Evolutionary conservation across 1,139 yeast genomes (phyloP), one percentile per base, ranked within the genome.

Genomic region (Taiozyma sp.): DNA sequence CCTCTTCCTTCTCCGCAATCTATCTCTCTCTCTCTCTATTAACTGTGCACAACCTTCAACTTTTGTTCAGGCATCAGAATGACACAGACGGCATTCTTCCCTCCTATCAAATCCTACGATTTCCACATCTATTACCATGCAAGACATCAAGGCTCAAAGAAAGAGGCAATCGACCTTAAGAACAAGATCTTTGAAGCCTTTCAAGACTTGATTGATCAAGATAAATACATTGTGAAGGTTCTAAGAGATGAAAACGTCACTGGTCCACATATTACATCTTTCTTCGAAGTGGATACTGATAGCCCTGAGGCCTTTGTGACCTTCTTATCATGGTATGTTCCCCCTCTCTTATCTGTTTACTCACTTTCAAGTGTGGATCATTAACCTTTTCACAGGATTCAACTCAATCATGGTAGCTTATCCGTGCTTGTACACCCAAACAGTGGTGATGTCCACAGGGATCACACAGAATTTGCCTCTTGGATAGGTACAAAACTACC

Each of bases 371-470:
- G 27, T 24, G 27, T 8, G 2, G 8, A 24, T 24, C 9, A 38
- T 19, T 38, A 38, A 38, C 24, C 3, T 10, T 19, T 9, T 23
- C 24, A 6, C 30, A 48, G 51, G 49, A 43, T 66, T 58, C 83
- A 78, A 57, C 55, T 75, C 51, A 70, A 79, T 60, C 84, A 81
- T 58, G 83, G 82, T 1, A 60, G 64, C 8, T 69, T 80, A 49
- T 72, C 79, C 12, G 83, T 80, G 1, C 67, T 80, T 57, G 75
- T 81, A 30, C 86, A 80, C 57, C 86, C 85, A 8, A 74, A 67
- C 19, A 59, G 63, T 22, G 59, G 62, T 23, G 77, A 78, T 24
- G 78, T 69, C 24, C 57, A 70, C 34, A 57, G 53, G 8, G 85
- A 81, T 61, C 85, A 81, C 61, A 80, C 84, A 0, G 60, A 63